phyloP scores from a whole-genome alignment of 495 filamentous ascomycete genomes.

The Cairneyella variabilis region DNA sequence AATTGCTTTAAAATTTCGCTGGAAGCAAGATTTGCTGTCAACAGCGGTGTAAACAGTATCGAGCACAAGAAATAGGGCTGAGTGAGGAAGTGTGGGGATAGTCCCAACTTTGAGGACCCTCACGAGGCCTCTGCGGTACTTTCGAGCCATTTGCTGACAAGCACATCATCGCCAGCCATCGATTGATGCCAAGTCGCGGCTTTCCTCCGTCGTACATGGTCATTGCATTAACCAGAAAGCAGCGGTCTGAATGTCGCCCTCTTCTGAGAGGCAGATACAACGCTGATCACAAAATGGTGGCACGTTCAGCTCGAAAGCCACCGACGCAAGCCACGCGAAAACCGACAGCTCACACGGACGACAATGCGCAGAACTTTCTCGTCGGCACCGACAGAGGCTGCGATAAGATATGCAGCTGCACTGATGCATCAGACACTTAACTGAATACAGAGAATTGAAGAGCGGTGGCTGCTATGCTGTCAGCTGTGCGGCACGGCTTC shows the following conservation, averaged over 20 bases:
- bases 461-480: too few species aligned
- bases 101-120: background rate
- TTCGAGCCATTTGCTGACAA: background rate
- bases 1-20: background rate
- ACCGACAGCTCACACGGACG: too few species aligned
- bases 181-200: background rate
- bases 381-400: background rate
- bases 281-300: background rate
- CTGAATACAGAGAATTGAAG: too few species aligned
- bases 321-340: conserved; percentile 2
- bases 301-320: conserved; percentile 4
- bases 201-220: background rate
- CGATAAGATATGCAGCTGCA: background rate
- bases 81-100: background rate
- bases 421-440: too few species aligned
- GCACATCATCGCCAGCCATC: background rate
- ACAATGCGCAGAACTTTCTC: too few species aligned
- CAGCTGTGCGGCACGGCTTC: too few species aligned
- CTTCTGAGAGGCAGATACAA: background rate
- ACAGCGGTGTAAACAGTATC: too few species aligned
- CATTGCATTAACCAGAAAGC: background rate
- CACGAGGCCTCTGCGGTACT: background rate
- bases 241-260: background rate
- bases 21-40: background rate
- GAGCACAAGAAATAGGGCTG: background rate